These are phyloP conservation scores for Neofusicoccum ribis DNA, from an alignment of 2,329 filamentous ascomycete species.

Conservation along the genomic window DNA sequence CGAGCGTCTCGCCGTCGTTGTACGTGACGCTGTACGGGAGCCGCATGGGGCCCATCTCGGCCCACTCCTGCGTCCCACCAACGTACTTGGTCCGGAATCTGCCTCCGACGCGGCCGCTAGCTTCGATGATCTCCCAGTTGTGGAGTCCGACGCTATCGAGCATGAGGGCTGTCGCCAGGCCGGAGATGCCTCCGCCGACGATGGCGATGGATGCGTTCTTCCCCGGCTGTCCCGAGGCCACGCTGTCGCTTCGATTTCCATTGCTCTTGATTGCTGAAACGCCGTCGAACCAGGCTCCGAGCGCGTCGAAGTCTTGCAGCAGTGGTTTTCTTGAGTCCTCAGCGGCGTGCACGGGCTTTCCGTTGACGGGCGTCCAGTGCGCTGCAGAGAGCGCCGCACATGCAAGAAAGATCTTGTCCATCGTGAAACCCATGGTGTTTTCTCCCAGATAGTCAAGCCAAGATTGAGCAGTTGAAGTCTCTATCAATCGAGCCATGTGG, in stretches of 20 bases:
- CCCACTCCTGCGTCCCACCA: constrained; percentile 3
- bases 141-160: constrained; percentile 6
- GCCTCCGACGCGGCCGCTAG: neutral
- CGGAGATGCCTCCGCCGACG: constrained; percentile 18
- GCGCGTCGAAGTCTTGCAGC: constrained; percentile 19
- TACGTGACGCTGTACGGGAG: constrained; percentile 2
- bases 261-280: neutral
- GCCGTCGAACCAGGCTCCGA: constrained; percentile 18
- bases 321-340: neutral
- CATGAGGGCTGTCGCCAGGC: constrained; percentile 19
- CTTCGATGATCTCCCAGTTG: constrained; percentile 14
- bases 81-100: constrained; percentile 6
- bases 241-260: neutral
- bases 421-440: no score
- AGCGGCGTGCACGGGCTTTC: neutral
- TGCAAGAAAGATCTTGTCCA: no score
- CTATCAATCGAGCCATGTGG: no score
- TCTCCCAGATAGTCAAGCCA: no score
- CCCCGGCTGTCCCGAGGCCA: neutral
- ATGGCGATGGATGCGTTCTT: constrained; percentile 15
- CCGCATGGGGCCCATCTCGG: constrained; percentile 9
- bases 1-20: constrained; percentile 6
- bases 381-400: no score
- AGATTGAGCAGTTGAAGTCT: no score
- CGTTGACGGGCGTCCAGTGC: neutral